Conservation (phyloP, 768 basidiomycete genomes). For the Leucocoprinus birnbaumii region DNA sequence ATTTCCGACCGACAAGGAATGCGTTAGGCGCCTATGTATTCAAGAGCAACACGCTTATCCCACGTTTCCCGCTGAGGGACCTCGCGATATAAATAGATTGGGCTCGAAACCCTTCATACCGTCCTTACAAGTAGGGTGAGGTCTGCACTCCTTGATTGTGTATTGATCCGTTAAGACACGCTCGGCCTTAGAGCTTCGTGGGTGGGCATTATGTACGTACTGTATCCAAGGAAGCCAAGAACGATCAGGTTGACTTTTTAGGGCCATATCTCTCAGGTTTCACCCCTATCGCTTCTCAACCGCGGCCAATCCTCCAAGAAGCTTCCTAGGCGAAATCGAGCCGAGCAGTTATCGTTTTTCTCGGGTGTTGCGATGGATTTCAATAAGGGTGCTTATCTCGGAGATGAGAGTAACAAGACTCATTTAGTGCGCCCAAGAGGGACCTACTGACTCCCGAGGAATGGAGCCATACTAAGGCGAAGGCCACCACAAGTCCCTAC, state of each 20-base stretch:
- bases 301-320: not conserved
- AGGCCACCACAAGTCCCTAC: too few species aligned
- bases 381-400: not conserved
- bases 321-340: too few species aligned
- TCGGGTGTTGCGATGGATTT: conserved; percentile 5
- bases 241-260: too few species aligned
- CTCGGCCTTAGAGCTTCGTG: not conserved
- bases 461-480: not conserved
- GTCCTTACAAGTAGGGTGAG: not conserved
- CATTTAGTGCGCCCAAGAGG: not conserved
- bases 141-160: not conserved
- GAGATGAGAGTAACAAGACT: too few species aligned
- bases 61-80: not conserved
- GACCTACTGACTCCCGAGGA: not conserved
- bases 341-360: not conserved
- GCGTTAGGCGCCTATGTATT: too few species aligned
- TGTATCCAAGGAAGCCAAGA: not conserved
- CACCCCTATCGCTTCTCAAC: too few species aligned
- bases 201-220: not conserved
- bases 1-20: too few species aligned
- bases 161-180: conserved; percentile 1
- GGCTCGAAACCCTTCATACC: not conserved
- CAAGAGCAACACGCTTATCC: not conserved
- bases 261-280: not conserved
- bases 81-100: conserved; percentile 3